These are phyloP conservation scores for Lyophyllum decastes DNA, from an alignment of 768 basidiomycete species.

Conservation along the genomic window DNA sequence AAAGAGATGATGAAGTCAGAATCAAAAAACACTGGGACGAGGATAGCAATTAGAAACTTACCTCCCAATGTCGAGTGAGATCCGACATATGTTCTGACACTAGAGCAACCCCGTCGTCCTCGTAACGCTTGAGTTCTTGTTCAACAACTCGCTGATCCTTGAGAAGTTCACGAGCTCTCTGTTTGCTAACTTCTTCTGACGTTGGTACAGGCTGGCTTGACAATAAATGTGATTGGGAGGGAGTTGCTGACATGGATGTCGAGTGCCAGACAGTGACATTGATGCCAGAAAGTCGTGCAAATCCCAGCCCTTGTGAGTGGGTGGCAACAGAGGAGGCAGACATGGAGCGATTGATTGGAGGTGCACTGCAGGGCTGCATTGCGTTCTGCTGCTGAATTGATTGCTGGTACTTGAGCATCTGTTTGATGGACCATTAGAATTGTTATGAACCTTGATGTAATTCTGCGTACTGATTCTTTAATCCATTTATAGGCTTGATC, in stretches of 20 bases:
- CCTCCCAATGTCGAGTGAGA: slow-evolving; percentile 20
- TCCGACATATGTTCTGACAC: background rate
- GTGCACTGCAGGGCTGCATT: background rate
- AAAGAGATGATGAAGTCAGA: background rate
- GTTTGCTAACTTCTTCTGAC: too few species aligned
- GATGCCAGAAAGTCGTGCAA: background rate
- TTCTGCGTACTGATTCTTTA: slow-evolving; percentile 17
- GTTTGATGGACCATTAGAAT: background rate
- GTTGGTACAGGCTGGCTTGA: background rate
- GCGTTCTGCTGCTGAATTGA: background rate
- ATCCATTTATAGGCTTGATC: slow-evolving; percentile 17
- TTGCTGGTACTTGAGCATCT: slow-evolving; percentile 6
- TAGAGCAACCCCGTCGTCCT: background rate
- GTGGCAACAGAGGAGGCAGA: background rate
- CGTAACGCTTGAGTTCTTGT: background rate
- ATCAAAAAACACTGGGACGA: background rate
- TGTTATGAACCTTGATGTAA: background rate
- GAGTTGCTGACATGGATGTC: slow-evolving; percentile 2
- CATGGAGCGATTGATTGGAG: background rate
- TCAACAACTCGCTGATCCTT: background rate
- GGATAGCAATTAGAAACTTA: slow-evolving; percentile 3
- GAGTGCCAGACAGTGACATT: background rate
- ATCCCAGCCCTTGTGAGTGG: background rate
- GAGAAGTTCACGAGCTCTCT: background rate
- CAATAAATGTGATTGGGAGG: background rate